Evolutionary conservation across 805 yeast genomes (phyloP), one percentile per base, ranked within the genome.

Genomic region (Yarrowia yakushimensis): DNA sequence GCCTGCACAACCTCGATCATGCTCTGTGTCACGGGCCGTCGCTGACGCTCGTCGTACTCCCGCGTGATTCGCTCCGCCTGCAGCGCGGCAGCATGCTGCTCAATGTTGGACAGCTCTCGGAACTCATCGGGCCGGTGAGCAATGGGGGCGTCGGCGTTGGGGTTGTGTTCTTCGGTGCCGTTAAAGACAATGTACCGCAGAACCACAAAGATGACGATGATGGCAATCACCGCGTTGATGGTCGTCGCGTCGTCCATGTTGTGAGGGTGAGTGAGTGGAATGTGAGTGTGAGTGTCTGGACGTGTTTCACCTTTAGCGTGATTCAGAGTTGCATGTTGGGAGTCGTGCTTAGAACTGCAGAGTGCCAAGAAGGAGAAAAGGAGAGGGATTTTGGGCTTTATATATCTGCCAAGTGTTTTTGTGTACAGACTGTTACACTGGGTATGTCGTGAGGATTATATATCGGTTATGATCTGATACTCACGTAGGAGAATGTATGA

Each of bases 1-100:
- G 90, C 84, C 67, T 85, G 88, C 1, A 93, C 97, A 0, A 88
- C 85, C 66, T 87, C 94, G 45, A 93, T 79, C 98, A 93, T 93
- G 48, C 65, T 72, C 13, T 70, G 46, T 3, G 61, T 55, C 25
- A 55, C 61, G 6, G 48, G 61, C 20, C 61, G 61, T 8, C 48
- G 45, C 25, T 55, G 36, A 1, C 37, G 36, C 22, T 55, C 48
- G 34, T 30, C 46, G 46, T 28, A 20, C 57, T 50, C 45, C 4
- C 55, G 28, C n/a, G 55, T 41, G 17, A 33, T n/a, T 30, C 43
- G 54, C 36, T 34, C 55, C 27, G 65, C 46, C 41, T 62, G 36
- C 1, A 64, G 34, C 6, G 37, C 57, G 5, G 41, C 57, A 7
- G 34, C 37, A 23, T 50, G 63, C 36, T 43, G 63, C 25, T 43